phyloP scores from a whole-genome alignment of 371 early-diverging fungal species.

The Funneliformis caledonium region DNA sequence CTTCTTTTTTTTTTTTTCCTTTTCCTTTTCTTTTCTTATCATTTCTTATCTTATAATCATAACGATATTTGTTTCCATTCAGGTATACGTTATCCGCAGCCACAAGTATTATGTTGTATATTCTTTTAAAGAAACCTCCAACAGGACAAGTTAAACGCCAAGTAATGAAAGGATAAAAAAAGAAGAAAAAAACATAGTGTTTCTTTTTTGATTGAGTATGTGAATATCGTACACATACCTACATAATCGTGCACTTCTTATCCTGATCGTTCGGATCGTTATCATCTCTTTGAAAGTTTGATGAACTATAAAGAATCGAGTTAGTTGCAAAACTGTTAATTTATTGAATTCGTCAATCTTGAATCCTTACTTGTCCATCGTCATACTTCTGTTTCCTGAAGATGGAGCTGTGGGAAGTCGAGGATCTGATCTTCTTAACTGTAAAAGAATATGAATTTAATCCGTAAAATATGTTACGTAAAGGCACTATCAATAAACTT shows the following conservation, averaged over 20 bases:
- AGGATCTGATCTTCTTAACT: slow-evolving; percentile 3
- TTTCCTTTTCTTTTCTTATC: too few species aligned
- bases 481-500: background rate
- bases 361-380: background rate
- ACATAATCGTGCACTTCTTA: background rate
- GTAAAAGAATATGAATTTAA: background rate
- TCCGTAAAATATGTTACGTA: background rate
- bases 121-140: slow-evolving; percentile 52
- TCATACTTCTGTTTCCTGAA: slow-evolving; percentile 5
- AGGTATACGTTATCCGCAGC: slow-evolving; percentile 68
- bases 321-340: background rate
- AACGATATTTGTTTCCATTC: background rate
- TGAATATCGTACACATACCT: background rate
- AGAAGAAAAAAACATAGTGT: background rate
- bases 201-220: background rate
- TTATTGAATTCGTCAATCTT: background rate
- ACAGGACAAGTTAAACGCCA: slow-evolving; percentile 24
- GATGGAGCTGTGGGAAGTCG: background rate
- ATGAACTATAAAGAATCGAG: background rate
- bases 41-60: background rate
- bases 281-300: background rate
- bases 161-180: slow-evolving; percentile 19
- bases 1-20: too few species aligned
- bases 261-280: background rate
- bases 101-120: slow-evolving; percentile 71